A percentile compares a stretch with the other conserved stretches of the same genome.
Conservation (phyloP, 345 rosid species). For the Lepidium didymum region DNA sequence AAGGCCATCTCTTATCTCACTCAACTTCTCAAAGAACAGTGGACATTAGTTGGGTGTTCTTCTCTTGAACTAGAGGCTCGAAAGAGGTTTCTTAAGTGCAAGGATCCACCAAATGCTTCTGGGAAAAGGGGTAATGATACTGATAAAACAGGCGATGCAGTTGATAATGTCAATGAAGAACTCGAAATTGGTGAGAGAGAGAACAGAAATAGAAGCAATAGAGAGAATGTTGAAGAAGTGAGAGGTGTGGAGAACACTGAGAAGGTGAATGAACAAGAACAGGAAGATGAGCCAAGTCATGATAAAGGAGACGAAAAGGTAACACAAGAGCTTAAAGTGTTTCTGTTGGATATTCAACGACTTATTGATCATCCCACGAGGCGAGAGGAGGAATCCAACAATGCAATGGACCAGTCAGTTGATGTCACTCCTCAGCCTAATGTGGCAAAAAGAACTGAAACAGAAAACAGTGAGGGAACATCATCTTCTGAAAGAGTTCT, state of each 20-base stretch:
- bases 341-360: neutral
- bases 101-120: neutral
- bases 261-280: neutral
- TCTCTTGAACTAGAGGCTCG: neutral
- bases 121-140: too few relatives aligned
- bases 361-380: neutral
- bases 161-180: neutral
- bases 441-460: neutral
- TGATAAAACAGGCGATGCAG: neutral
- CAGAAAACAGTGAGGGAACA: neutral
- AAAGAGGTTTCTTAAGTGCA: neutral
- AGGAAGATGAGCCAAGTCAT: neutral
- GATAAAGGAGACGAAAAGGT: neutral
- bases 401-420: neutral
- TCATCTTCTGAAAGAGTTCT: neutral
- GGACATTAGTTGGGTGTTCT: neutral
- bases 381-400: neutral
- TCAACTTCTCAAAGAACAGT: neutral
- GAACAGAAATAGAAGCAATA: neutral
- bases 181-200: neutral
- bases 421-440: neutral
- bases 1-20: neutral
- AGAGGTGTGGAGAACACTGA: too few relatives aligned
- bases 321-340: neutral
- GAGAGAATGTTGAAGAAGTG: neutral